Conservation (phyloP, 2,329 filamentous ascomycete genomes). For the Paraconiothyrium brasiliense region DNA sequence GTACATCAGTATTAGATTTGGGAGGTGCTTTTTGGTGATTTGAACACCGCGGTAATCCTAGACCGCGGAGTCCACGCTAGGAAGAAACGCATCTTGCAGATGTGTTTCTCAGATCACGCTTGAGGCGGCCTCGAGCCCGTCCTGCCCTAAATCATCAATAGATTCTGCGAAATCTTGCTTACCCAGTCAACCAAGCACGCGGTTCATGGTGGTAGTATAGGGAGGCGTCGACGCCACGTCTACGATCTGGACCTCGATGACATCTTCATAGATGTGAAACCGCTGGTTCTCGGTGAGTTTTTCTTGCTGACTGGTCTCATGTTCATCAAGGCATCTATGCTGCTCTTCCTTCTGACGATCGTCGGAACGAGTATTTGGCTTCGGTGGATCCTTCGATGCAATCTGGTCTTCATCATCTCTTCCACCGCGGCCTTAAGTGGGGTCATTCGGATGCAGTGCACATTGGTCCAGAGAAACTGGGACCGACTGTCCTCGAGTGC, state of each 20-base stretch:
- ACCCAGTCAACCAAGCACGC: no score
- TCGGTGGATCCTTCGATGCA: background rate
- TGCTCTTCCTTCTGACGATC: slow-evolving; percentile 10
- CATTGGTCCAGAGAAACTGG: slow-evolving; percentile 7
- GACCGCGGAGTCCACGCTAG: no score
- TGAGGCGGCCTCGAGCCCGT: no score
- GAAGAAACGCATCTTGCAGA: no score
- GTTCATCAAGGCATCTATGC: slow-evolving; percentile 9
- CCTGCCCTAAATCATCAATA: no score
- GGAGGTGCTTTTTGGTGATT: no score
- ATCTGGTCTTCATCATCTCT: slow-evolving; percentile 1
- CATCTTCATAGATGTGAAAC: background rate
- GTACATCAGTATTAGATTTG: no score
- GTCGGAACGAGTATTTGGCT: background rate
- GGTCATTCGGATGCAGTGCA: slow-evolving; percentile 8
- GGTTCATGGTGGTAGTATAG: no score
- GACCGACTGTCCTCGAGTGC: background rate
- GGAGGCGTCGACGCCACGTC: slow-evolving; percentile 3
- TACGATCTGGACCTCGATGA: background rate
- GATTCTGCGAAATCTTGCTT: no score
- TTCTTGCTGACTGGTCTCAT: background rate
- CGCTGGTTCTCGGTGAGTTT: slow-evolving; percentile 8
- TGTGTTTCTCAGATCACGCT: no score
- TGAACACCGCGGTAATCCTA: no score
- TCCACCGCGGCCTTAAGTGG: background rate